Evolutionary conservation across 2,329 filamentous ascomycete species (phyloP).

Genomic region (Penicillium capsulatum): DNA sequence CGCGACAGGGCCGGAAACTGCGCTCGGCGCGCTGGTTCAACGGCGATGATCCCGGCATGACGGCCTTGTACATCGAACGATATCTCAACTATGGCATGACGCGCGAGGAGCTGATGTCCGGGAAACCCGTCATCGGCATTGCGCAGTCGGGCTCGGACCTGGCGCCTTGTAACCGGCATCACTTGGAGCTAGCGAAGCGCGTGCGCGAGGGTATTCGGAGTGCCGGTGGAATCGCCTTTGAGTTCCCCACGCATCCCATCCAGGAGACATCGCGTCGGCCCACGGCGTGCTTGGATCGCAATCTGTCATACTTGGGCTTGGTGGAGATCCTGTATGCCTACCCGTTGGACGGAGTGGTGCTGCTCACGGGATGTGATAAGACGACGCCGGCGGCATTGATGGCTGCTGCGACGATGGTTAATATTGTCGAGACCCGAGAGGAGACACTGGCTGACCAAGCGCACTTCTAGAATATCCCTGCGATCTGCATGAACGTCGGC

Average conservation of each 20-base stretch:
- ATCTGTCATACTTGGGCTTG: slow-evolving; percentile 47
- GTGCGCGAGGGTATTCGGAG: slow-evolving; percentile 50
- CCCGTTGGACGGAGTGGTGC: slow-evolving; percentile 49
- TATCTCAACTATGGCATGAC: slow-evolving; percentile 51
- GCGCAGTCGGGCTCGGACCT: slow-evolving; percentile 52
- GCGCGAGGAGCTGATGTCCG: slow-evolving; percentile 47
- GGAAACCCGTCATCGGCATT: slow-evolving; percentile 51
- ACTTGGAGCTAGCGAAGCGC: slow-evolving; percentile 48
- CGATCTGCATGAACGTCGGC: slow-evolving; percentile 51
- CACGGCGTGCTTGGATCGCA: slow-evolving; percentile 49
- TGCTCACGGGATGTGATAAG: slow-evolving; percentile 53
- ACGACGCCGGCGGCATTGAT: slow-evolving; percentile 51
- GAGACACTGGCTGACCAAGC: background rate
- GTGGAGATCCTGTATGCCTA: slow-evolving; percentile 50
- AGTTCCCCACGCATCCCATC: slow-evolving; percentile 52
- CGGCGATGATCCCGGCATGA: slow-evolving; percentile 42
- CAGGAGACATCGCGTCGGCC: slow-evolving; percentile 48
- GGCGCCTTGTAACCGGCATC: slow-evolving; percentile 50
- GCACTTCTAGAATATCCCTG: slow-evolving; percentile 45
- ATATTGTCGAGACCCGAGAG: slow-evolving; percentile 7
- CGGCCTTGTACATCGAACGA: slow-evolving; percentile 49
- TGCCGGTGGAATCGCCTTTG: slow-evolving; percentile 49
- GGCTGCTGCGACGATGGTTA: slow-evolving; percentile 49
- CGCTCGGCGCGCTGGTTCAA: slow-evolving; percentile 47
- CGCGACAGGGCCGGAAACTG: slow-evolving; percentile 25